Conservation (phyloP, 1,284 basidiomycete species). For the Boletus calvinii region DNA sequence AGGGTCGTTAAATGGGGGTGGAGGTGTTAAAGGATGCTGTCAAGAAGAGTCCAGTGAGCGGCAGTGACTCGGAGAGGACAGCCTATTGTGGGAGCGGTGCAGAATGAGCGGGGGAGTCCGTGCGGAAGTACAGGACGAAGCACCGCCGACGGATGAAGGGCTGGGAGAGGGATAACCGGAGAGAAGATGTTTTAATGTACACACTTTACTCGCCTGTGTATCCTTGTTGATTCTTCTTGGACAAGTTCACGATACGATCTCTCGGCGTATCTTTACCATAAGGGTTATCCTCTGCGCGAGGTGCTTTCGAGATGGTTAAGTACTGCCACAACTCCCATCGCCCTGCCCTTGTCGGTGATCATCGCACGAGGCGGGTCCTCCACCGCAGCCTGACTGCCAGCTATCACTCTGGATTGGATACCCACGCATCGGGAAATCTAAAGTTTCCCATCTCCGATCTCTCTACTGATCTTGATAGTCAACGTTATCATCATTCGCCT, state of each 20-base stretch:
- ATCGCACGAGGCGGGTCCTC: constrained; percentile 21
- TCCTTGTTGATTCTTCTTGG: constrained; percentile 31
- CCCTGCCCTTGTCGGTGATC: constrained; percentile 27
- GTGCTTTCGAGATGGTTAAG: constrained; percentile 20
- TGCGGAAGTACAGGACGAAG: constrained; percentile 11
- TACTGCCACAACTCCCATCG: constrained; percentile 27
- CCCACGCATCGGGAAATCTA: constrained; percentile 33
- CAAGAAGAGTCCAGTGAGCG: constrained; percentile 1
- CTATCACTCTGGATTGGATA: neutral
- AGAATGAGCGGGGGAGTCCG: constrained; percentile 1
- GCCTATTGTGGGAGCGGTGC: constrained; percentile 13
- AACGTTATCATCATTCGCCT: constrained; percentile 36
- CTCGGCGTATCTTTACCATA: constrained; percentile 34
- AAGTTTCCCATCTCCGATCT: constrained; percentile 37
- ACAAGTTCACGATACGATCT: constrained; percentile 25
- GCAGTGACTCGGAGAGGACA: constrained; percentile 12
- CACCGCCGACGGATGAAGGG: constrained; percentile 23
- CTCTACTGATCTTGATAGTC: constrained; percentile 28
- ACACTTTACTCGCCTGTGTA: constrained; percentile 27
- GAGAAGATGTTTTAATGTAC: constrained; percentile 23
- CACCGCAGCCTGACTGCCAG: neutral
- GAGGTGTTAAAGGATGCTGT: neutral
- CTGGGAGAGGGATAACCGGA: constrained; percentile 11
- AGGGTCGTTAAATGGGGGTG: constrained; percentile 29
- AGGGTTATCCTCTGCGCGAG: constrained; percentile 27